Percentiles rank a stretch among this genome's conserved stretches.
Conservation (phyloP, 352 stramenopile genomes). For the Phytophthora sp. region DNA sequence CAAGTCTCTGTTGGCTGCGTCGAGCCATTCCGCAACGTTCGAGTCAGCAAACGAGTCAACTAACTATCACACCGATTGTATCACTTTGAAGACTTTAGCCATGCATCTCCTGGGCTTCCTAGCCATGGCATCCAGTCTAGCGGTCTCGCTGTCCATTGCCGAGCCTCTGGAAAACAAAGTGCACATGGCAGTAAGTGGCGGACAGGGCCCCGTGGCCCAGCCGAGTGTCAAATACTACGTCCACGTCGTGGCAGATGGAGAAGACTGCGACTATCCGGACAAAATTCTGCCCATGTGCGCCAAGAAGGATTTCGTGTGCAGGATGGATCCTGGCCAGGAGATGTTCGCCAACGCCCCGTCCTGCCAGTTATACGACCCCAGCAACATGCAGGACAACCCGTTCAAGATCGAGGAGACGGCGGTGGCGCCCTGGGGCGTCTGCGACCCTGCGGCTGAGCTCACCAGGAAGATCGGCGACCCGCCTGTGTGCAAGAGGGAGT, state of each 20-base stretch:
- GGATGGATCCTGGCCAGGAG: conserved; percentile 50
- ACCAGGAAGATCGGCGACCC: conserved; percentile 37
- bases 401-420: conserved; percentile 41
- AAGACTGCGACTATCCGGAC: conserved; percentile 32
- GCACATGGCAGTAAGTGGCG: conserved; percentile 5
- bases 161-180: conserved; percentile 15
- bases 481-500: conserved; percentile 49
- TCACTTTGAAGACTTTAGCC: conserved; percentile 1
- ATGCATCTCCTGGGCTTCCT: conserved; percentile 22
- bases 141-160: background rate
- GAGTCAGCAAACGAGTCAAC: conserved; percentile 11
- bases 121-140: conserved; percentile 1
- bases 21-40: conserved; percentile 6
- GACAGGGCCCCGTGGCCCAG: background rate
- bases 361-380: conserved; percentile 47
- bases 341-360: conserved; percentile 43
- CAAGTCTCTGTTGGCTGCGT: conserved; percentile 2
- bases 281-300: conserved; percentile 48
- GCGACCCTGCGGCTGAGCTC: conserved; percentile 35
- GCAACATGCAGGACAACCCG: conserved; percentile 40
- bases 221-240: conserved; percentile 29
- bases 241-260: conserved; percentile 44
- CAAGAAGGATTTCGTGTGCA: conserved; percentile 51
- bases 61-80: background rate
- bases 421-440: conserved; percentile 39